Conservation (phyloP, 176 grass and related monocot genomes). For the Ampelocalamus luodianensis region DNA sequence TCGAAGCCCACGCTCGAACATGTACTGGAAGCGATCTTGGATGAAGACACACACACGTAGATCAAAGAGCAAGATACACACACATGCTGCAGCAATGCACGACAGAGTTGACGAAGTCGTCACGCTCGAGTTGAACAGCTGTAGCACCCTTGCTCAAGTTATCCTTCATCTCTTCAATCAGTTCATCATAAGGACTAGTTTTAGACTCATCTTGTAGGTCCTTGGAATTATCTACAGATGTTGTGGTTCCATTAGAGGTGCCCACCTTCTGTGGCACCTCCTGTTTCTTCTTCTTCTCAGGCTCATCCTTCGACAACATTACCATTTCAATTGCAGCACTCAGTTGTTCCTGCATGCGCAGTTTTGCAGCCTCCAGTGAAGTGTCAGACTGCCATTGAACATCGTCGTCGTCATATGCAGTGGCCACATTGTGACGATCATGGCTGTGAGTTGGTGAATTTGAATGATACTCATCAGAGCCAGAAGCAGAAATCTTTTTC, state of each 20-base stretch:
- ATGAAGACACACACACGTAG: no score
- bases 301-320: constrained; percentile 47
- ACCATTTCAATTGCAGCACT: constrained; percentile 85
- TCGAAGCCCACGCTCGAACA: no score
- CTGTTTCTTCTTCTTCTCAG: constrained; percentile 52
- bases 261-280: constrained; percentile 21
- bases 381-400: constrained; percentile 89
- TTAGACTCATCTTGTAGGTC: neutral
- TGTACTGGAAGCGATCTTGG: no score
- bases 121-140: no score
- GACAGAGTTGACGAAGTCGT: constrained; percentile 4
- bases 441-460: constrained; percentile 51
- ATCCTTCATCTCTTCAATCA: constrained; percentile 49
- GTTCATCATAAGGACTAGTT: constrained; percentile 21
- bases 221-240: neutral
- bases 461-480: constrained; percentile 72
- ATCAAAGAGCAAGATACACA: no score
- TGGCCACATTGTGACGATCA: constrained; percentile 47
- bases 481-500: constrained; percentile 43
- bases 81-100: no score
- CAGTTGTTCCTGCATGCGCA: constrained; percentile 78
- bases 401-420: constrained; percentile 49
- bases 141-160: constrained; percentile 51
- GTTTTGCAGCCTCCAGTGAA: constrained; percentile 69
- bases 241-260: neutral